Evolutionary conservation across 176 grass and related monocot species (phyloP), one percentile per base, ranked within the genome.

Genomic region (Eleusine indica): DNA sequence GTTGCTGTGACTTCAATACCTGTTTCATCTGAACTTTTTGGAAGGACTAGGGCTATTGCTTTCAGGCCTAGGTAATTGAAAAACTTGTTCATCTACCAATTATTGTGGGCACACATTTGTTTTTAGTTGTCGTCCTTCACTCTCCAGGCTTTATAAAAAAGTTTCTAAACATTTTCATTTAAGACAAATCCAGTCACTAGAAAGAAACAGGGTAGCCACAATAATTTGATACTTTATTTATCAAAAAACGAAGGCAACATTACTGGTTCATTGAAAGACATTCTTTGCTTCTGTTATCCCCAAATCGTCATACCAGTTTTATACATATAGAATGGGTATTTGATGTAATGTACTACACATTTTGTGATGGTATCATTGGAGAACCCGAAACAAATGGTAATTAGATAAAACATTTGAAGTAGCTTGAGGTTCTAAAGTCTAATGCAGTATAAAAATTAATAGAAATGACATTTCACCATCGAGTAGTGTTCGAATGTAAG

Each of bases 31-130:
- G 91, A 98, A 72, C 89, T 98, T 52, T 87, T 92, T 88, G 96
- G 96, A 49, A 93, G 89, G 84, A 98, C 96, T 61, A 91, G 91
- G 78, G 91, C 85, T 84, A 88, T 98, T 90, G 80, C 87, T 86
- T 95, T 98, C 77, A 91, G 93, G 69, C 96, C 93, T 35, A 98
- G 96, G 96, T 98, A 98, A 80, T 79, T 86, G 62, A 57, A 77
- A 80, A 40, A 53, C 57, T 15, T 68, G 72, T 69, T 83, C 53
- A 64, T 82, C 66, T 46, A 77, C 63, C 4, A 17, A 15, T 73
- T 72, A 9, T 81, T 53, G 57, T 80, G 67, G 54, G 18, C 18
- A 86, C 47, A 82, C 11, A n/a, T 70, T 82, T 82, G 18, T 86
- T 77, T 67, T 66, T 8, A 61, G 37, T 73, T 53, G 66, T 32